phyloP scores from a whole-genome alignment of 1,139 yeast genomes.

The Hyphopichia khmerensis region DNA sequence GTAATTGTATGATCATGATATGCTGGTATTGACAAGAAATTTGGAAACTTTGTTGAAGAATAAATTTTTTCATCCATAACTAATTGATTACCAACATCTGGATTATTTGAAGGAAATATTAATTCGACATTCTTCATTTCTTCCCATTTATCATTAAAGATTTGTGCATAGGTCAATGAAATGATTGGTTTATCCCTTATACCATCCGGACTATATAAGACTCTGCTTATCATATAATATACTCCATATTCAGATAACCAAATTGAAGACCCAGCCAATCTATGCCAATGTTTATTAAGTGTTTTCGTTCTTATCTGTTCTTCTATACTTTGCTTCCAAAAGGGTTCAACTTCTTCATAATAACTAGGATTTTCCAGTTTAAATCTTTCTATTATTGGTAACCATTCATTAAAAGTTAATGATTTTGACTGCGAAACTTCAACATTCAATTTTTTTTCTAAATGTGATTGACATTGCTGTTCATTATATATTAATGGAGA shows the following conservation, averaged over 20 bases:
- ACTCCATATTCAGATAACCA: constrained; percentile 34
- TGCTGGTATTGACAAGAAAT: constrained; percentile 11
- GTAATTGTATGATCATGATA: constrained; percentile 3
- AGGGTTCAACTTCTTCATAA: constrained; percentile 17
- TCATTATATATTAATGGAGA: constrained; percentile 1
- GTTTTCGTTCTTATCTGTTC: constrained; percentile 17
- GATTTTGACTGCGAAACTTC: background rate
- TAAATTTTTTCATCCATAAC: background rate
- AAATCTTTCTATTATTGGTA: background rate
- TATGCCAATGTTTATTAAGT: constrained; percentile 24
- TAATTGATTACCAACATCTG: constrained; percentile 12
- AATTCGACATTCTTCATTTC: constrained; percentile 21
- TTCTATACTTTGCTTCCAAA: constrained; percentile 16
- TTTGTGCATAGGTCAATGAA: constrained; percentile 25
- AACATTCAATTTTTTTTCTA: constrained; percentile 6
- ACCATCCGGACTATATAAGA: constrained; percentile 23
- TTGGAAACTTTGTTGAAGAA: constrained; percentile 7
- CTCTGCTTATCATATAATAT: constrained; percentile 30
- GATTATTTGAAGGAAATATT: constrained; percentile 22
- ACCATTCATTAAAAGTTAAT: background rate
- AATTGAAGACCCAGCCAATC: constrained; percentile 33
- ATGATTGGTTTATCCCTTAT: constrained; percentile 21
- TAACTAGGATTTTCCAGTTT: constrained; percentile 5
- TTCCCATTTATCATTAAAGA: constrained; percentile 27
- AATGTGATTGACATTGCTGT: background rate